Evolutionary conservation across 768 basidiomycete species (phyloP).

Genomic region (Ephemerocybe angulata): DNA sequence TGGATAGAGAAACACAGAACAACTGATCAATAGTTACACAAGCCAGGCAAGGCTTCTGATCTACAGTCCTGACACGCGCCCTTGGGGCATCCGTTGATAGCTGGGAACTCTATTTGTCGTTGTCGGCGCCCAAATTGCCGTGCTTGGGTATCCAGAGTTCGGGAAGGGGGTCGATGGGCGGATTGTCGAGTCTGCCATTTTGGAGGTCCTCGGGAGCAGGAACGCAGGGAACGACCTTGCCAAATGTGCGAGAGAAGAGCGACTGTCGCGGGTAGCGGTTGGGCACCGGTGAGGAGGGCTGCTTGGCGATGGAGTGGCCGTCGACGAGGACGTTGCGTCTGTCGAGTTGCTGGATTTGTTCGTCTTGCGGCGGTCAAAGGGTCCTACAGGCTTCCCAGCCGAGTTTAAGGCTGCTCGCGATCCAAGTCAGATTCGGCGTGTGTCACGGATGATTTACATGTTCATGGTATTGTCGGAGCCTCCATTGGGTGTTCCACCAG

Average conservation of each 20-base stretch:
- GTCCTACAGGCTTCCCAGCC: slow-evolving; percentile 37
- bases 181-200: slow-evolving; percentile 22
- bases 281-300: slow-evolving; percentile 18
- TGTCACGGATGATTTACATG: too few species aligned
- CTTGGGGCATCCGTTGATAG: slow-evolving; percentile 25
- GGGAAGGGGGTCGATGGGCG: slow-evolving; percentile 12
- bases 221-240: slow-evolving; percentile 67
- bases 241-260: slow-evolving; percentile 60
- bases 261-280: slow-evolving; percentile 41
- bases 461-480: too few species aligned
- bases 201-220: slow-evolving; percentile 43
- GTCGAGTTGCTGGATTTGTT: slow-evolving; percentile 34
- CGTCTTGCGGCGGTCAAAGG: slow-evolving; percentile 43
- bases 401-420: slow-evolving; percentile 41
- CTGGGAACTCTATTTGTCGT: slow-evolving; percentile 17
- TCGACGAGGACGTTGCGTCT: slow-evolving; percentile 29
- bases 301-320: slow-evolving; percentile 32
- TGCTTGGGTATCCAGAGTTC: slow-evolving; percentile 14
- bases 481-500: too few species aligned
- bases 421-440: slow-evolving; percentile 26
- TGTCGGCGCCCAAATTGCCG: slow-evolving; percentile 9
- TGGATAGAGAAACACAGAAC: too few species aligned
- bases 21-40: too few species aligned
- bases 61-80: too few species aligned
- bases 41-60: too few species aligned